Evolutionary conservation across 164 flowering plant species (phyloP).

Genomic region (grape (Vitis vinifera)): DNA sequence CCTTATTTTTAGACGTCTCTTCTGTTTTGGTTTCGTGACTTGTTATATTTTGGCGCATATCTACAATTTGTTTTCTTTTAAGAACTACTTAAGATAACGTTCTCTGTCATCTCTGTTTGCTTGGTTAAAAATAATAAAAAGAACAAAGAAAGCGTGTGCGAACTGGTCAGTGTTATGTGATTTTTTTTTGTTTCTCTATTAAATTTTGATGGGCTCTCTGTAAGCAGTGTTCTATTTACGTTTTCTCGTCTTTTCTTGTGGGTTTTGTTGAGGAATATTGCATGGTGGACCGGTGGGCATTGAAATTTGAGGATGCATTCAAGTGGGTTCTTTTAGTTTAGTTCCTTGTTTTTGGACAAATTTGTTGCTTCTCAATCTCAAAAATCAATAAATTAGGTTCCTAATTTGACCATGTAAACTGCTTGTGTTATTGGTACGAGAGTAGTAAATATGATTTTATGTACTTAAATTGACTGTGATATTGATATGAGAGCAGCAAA

Average conservation of each 20-base stretch:
- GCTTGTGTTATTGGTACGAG: not conserved
- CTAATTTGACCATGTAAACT: not conserved
- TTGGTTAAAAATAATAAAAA: too few relatives aligned
- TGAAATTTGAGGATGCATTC: not conserved
- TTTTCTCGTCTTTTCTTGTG: not conserved
- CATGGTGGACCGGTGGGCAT: not conserved
- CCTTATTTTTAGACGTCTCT: too few relatives aligned
- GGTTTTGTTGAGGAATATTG: not conserved
- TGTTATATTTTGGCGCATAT: too few relatives aligned
- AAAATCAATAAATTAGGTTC: not conserved
- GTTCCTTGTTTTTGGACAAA: not conserved
- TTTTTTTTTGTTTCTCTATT: not conserved
- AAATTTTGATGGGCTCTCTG: not conserved
- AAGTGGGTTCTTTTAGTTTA: not conserved
- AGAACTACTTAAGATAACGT: too few relatives aligned
- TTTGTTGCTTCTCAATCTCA: not conserved
- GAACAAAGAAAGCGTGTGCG: too few relatives aligned
- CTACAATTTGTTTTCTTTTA: too few relatives aligned
- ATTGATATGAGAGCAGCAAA: constrained; percentile 49
- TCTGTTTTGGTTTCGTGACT: too few relatives aligned
- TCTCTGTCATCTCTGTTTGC: too few relatives aligned
- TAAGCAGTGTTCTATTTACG: not conserved
- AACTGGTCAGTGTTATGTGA: not conserved
- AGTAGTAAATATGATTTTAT: not conserved
- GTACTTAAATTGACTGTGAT: constrained; percentile 3